Base-by-base conservation (phyloP, 139 green algal species). In the Diplosphaera chodatii region DNA sequence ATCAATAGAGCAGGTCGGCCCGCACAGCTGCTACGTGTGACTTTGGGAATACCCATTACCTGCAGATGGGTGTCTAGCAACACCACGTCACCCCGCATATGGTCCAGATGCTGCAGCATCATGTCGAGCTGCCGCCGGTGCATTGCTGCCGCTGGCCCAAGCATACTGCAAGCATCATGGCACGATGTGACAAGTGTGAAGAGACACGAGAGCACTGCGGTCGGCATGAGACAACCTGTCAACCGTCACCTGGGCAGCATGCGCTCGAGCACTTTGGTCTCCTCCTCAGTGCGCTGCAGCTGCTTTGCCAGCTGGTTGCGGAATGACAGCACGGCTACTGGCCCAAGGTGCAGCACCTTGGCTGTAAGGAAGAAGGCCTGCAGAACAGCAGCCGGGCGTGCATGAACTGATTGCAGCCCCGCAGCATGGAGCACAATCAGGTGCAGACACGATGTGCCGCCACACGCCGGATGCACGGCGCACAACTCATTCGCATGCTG, bases 291-390 rank as follows among this genome's bases (percentile, higher is more conserved):
- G n/a, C 25, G 48, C 62, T 30, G 65, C 25, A 66, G 68, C 33
- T 55, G 70, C 40, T 56, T 41, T 13, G 41, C 67, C 25, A 64
- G 27, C 8, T 64, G 25, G 30, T 75, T 63, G 41, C 71, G 40
- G 20, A 77, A 74, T 16, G 69, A 72, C 25, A 92, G 71, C 32
- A 78, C 68, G 37, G 85, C 80, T 22, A 85, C 74, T 23, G 92
- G 37, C 25, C 94, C 94, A 41, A 98, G 76, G 75, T 96, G 88
- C 78, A 98, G 79, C 27, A 78, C 79, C 28, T 89, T 86, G 13
- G 81, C 85, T 13, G 92, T 94, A 66, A 98, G 79, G 84, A 98
- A 98, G 83, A 98, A 99, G 74, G 82, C 90, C 48, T 59, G 48
- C 16, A 3, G 16, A n/a, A n/a, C n/a, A n/a, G n/a, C n/a, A 23